phyloP scores from a whole-genome alignment of 2,329 filamentous ascomycete species.

The Neofusicoccum laricinum region DNA sequence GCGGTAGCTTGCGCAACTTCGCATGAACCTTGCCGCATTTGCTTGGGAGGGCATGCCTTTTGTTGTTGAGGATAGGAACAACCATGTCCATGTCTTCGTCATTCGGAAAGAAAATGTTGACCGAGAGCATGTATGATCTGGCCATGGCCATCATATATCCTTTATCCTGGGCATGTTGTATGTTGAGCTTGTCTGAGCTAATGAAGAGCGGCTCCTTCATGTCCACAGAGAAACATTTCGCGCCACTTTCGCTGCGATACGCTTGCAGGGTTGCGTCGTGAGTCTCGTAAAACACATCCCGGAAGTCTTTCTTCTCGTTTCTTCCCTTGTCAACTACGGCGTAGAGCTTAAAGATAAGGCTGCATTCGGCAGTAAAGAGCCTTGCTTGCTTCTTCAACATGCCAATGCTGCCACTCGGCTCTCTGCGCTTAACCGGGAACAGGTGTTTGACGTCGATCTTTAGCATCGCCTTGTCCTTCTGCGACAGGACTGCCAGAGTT shows the following conservation, averaged over 20 bases:
- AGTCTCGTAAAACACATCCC: conserved; percentile 27
- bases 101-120: conserved; percentile 25
- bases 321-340: conserved; percentile 23
- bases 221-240: background rate
- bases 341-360: conserved; percentile 18
- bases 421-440: background rate
- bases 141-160: background rate
- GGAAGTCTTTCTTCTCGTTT: conserved; percentile 19
- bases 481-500: conserved; percentile 25
- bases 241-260: background rate
- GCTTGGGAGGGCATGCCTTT: background rate
- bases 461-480: conserved; percentile 18
- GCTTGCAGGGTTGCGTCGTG: conserved; percentile 3
- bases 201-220: conserved; percentile 22
- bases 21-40: conserved; percentile 1
- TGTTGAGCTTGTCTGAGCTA: conserved; percentile 19
- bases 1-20: conserved; percentile 30
- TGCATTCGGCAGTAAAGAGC: background rate
- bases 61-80: conserved; percentile 24
- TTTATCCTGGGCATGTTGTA: background rate
- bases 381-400: background rate
- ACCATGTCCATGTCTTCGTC: conserved; percentile 29
- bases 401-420: background rate
- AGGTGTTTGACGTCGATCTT: conserved; percentile 18
- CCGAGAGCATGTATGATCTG: conserved; percentile 13